phyloP scores from a whole-genome alignment of 1,284 basidiomycete genomes.

The Mycena citricolor region DNA sequence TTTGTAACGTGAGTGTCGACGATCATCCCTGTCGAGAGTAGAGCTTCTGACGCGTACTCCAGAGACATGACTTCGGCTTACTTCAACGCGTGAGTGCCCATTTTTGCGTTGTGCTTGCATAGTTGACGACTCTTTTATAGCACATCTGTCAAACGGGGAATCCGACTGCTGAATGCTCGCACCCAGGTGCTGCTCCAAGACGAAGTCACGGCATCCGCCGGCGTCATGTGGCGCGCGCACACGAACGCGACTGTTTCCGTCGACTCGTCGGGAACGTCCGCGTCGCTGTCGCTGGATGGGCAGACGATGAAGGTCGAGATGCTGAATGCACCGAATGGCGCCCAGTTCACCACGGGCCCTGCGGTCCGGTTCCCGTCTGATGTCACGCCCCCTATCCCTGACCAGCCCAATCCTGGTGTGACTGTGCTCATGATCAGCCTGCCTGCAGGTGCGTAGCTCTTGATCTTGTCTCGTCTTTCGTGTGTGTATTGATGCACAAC shows the following conservation, averaged over 20 bases:
- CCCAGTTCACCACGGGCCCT: slow-evolving; percentile 39
- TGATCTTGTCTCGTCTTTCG: neutral
- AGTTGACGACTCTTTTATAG: slow-evolving; percentile 27
- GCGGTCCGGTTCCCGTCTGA: slow-evolving; percentile 52
- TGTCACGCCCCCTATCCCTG: slow-evolving; percentile 47
- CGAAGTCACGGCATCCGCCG: slow-evolving; percentile 63
- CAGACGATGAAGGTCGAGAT: slow-evolving; percentile 51
- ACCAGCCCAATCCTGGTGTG: slow-evolving; percentile 69
- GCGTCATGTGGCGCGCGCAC: slow-evolving; percentile 91
- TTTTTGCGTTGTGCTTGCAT: slow-evolving; percentile 11
- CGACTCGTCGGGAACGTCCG: slow-evolving; percentile 25
- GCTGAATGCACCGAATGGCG: slow-evolving; percentile 51
- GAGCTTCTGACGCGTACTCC: too few species aligned
- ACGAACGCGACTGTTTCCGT: slow-evolving; percentile 77
- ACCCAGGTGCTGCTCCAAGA: slow-evolving; percentile 92
- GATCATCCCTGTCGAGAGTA: too few species aligned
- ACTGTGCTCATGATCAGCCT: slow-evolving; percentile 70
- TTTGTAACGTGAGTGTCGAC: slow-evolving; percentile 61
- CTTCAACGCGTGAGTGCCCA: slow-evolving; percentile 61
- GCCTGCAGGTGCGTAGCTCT: slow-evolving; percentile 41
- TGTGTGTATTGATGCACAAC: neutral
- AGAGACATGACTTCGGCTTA: slow-evolving; percentile 80
- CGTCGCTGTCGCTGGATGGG: slow-evolving; percentile 33
- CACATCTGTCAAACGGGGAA: slow-evolving; percentile 78
- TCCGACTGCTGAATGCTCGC: slow-evolving; percentile 85